These are phyloP conservation scores for Trichoderma gracile DNA, from an alignment of 2,329 filamentous ascomycete genomes.

Conservation along the genomic window DNA sequence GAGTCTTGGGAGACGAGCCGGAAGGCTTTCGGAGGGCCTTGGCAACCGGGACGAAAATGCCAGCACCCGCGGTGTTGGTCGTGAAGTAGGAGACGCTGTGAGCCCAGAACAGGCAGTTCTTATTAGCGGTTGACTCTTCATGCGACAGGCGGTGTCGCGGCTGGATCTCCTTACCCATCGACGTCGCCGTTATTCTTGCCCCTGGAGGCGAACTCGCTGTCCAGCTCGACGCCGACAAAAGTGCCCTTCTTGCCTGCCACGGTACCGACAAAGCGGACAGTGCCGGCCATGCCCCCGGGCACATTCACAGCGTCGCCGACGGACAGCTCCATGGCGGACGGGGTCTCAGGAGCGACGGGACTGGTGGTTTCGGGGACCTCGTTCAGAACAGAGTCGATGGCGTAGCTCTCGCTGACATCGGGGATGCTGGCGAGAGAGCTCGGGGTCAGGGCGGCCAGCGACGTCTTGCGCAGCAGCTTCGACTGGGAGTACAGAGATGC, in stretches of 20 bases:
- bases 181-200: conserved; percentile 98
- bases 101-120: background rate
- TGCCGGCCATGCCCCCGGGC: conserved; percentile 88
- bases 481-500: conserved; percentile 54
- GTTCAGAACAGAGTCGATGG: conserved; percentile 54
- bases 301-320: conserved; percentile 88
- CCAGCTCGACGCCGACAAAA: conserved; percentile 91
- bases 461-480: conserved; percentile 65
- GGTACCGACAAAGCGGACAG: conserved; percentile 81
- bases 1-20: conserved; percentile 63
- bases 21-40: conserved; percentile 72
- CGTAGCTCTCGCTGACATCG: conserved; percentile 66
- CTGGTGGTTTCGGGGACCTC: conserved; percentile 39
- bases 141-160: conserved; percentile 19
- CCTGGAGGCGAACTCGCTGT: conserved; percentile 72
- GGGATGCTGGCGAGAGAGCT: conserved; percentile 64
- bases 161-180: conserved; percentile 68
- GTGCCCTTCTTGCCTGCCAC: conserved; percentile 87
- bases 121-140: conserved; percentile 24
- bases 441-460: conserved; percentile 67
- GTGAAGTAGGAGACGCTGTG: conserved; percentile 73
- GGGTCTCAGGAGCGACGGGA: conserved; percentile 56
- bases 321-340: conserved; percentile 56
- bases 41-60: conserved; percentile 88
- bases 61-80: conserved; percentile 74